Conservation (phyloP, 2,329 filamentous ascomycete species). For the Apiospora koreana region DNA sequence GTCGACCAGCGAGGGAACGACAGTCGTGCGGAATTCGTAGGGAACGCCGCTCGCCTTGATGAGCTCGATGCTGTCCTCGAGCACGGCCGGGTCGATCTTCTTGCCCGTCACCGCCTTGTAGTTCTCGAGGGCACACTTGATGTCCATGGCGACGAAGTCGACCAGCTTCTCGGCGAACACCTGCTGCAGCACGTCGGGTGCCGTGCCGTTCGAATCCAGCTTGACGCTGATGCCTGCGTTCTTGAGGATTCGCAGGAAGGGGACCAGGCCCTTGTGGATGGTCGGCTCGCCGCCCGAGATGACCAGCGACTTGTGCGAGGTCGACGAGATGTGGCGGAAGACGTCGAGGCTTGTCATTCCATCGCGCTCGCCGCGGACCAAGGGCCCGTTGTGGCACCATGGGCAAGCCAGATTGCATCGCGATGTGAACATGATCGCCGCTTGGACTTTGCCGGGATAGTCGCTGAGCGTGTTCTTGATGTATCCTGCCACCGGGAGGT, state of each 20-base stretch:
- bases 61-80: not conserved
- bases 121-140: not conserved
- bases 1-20: not conserved
- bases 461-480: not conserved
- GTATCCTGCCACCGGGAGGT: not conserved
- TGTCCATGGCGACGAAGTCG: conserved; percentile 6
- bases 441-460: not conserved
- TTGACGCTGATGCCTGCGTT: not conserved
- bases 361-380: not conserved
- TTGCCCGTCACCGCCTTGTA: conserved; percentile 1
- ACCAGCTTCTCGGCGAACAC: not conserved
- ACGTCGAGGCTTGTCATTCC: not conserved
- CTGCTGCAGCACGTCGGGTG: not conserved
- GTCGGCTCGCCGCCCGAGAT: not conserved
- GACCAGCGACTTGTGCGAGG: not conserved
- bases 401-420: not conserved
- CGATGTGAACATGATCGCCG: not conserved
- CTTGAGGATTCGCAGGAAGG: not conserved
- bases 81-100: not conserved
- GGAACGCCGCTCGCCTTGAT: not conserved
- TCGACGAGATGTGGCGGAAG: not conserved
- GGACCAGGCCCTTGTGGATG: not conserved
- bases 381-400: not conserved
- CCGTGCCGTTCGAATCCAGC: not conserved
- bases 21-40: not conserved